Evolutionary conservation across 257 asterid species (phyloP), one percentile per base, ranked within the genome.

Genomic region (Cruciata laevipes): DNA sequence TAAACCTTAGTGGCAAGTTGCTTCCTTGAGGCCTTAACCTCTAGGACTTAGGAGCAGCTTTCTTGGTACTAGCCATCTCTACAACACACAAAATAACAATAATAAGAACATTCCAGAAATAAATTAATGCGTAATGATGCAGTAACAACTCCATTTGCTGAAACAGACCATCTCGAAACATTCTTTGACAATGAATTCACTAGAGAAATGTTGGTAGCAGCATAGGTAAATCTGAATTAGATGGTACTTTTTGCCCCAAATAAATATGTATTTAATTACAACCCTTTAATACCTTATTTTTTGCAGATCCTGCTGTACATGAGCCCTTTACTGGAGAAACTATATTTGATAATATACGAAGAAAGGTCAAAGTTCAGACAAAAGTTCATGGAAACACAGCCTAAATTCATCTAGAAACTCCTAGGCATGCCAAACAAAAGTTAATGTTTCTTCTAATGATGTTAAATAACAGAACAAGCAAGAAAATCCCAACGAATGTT

Each of bases 201-300:
- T 35, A 73, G 61, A 70, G 64, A 65, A 23, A 69, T 73, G 73
- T 69, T 67, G 66, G 40, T 66, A 65, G 61, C 66, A 79, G 70
- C 53, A 38, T 80, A 73, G 96, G 96, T 84, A 30, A 82, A 71
- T 73, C 74, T 60, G 16, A 61, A 61, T 38, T 17, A 35, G 59
- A 68, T 35, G n/a, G 62, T 57, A n/a, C 31, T 70, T 3, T 47
- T 1, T 24, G 51, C n/a, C 13, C 61, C 33, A n/a, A 44, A 47
- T 47, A 17, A 14, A 44, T 16, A 47, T 16, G 55, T 13, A 42
- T 42, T 42, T n/a, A n/a, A n/a, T 42, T 42, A 42, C 11, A 18
- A 42, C 18, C 51, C 16, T 37, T 6, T 37, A 6, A 0, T 37
- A 9, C 51, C 0, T 17, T 21, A 14, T 47, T 4, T 49, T 68